Percentiles rank a stretch among this genome's conserved stretches.
phyloP scores from a whole-genome alignment of 2,329 filamentous ascomycete genomes.

The Phialophora macrospora region DNA sequence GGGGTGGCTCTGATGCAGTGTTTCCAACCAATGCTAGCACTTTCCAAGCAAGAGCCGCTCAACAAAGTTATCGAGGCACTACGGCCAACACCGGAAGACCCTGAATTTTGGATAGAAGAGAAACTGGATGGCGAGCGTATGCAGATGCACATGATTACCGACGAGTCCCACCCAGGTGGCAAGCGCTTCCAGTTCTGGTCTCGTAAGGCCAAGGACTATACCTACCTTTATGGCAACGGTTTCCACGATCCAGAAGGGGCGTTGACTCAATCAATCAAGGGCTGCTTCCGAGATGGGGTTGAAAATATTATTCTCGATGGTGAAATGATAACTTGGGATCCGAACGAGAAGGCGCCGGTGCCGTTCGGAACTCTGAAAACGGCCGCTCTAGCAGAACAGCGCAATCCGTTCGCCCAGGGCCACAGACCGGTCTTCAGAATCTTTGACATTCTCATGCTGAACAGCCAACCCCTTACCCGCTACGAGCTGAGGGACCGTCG shows the following conservation, averaged over 20 bases:
- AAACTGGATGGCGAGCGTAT: conserved; percentile 97
- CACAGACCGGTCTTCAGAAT: conserved; percentile 79
- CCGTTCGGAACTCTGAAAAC: conserved; percentile 93
- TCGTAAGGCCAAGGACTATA: conserved; percentile 93
- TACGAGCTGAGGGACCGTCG: conserved; percentile 84
- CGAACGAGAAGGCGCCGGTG: conserved; percentile 79
- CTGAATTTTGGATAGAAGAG: conserved; percentile 94
- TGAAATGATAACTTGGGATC: conserved; percentile 99
- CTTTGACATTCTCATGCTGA: conserved; percentile 91
- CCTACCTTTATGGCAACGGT: conserved; percentile 84
- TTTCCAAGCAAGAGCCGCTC: conserved; percentile 65
- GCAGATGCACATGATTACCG: conserved; percentile 88
- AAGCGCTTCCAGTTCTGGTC: conserved; percentile 88
- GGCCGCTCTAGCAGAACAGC: conserved; percentile 78
- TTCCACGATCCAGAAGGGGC: conserved; percentile 75
- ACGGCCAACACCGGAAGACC: conserved; percentile 69
- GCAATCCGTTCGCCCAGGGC: conserved; percentile 69
- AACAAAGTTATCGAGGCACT: conserved; percentile 67
- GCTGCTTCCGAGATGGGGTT: conserved; percentile 77
- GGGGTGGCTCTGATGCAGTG: conserved; percentile 87
- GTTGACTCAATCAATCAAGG: conserved; percentile 76
- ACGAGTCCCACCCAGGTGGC: conserved; percentile 70
- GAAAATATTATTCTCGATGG: conserved; percentile 90
- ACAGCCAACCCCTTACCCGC: conserved; percentile 75
- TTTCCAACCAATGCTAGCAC: conserved; percentile 92